Evolutionary conservation across 2,329 filamentous ascomycete genomes (phyloP).

Genomic region (Colletotrichum sp.): DNA sequence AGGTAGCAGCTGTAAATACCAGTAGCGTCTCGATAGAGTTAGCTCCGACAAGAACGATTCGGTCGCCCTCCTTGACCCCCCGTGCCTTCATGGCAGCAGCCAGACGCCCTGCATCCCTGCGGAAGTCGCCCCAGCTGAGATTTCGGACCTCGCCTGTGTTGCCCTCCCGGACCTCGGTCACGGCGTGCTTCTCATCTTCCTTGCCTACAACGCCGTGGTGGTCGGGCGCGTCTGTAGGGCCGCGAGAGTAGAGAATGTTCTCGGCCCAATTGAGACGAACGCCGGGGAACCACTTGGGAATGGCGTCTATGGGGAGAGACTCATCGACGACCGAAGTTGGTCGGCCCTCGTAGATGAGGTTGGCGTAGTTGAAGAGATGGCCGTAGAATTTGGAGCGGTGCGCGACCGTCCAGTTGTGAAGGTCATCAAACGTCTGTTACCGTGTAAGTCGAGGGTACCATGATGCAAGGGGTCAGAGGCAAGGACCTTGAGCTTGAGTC

Average conservation of each 20-base stretch:
- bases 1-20: conserved; percentile 72
- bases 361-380: conserved; percentile 63
- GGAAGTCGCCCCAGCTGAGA: conserved; percentile 71
- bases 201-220: conserved; percentile 63
- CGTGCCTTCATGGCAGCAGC: conserved; percentile 69
- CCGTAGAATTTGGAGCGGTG: conserved; percentile 69
- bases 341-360: conserved; percentile 67
- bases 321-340: conserved; percentile 71
- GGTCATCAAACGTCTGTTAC: conserved; percentile 66
- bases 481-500: conserved; percentile 57
- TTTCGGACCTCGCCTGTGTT: conserved; percentile 53
- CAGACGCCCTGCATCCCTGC: conserved; percentile 61
- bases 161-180: conserved; percentile 77
- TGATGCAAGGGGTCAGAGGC: conserved; percentile 29
- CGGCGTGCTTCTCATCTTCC: conserved; percentile 72
- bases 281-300: conserved; percentile 81
- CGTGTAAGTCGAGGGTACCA: background rate
- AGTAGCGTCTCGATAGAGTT: conserved; percentile 78
- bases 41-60: conserved; percentile 76
- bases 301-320: conserved; percentile 68
- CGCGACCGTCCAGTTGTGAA: conserved; percentile 72
- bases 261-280: conserved; percentile 79
- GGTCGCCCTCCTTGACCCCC: conserved; percentile 74
- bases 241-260: conserved; percentile 72
- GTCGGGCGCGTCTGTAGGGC: conserved; percentile 42